These are phyloP conservation scores for Hypericum perforatum DNA, from an alignment of 345 rosid genomes.

Conservation along the genomic window DNA sequence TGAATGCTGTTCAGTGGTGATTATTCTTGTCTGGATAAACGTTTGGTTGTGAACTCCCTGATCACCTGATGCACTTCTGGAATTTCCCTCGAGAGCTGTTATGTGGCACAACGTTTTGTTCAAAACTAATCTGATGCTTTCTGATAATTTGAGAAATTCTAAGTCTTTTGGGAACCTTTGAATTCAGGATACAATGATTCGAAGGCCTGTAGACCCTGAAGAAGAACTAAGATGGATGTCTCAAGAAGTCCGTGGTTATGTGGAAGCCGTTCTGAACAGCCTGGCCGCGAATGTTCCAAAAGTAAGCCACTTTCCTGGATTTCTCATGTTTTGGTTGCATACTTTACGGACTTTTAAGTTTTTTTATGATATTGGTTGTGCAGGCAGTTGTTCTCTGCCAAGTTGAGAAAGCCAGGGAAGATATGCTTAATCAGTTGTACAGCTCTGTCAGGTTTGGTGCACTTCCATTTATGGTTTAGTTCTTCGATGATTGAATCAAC, in stretches of 20 bases:
- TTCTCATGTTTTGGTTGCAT: background rate
- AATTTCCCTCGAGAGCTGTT: no score
- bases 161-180: background rate
- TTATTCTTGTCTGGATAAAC: no score
- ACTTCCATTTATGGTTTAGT: background rate
- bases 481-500: no score
- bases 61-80: no score
- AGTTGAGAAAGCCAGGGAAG: slow-evolving; percentile 98
- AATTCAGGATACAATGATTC: slow-evolving; percentile 72
- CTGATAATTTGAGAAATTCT: background rate
- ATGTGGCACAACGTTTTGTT: no score
- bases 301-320: slow-evolving; percentile 28
- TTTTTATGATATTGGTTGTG: slow-evolving; percentile 11
- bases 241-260: slow-evolving; percentile 98
- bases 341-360: slow-evolving; percentile 1
- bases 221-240: slow-evolving; percentile 99
- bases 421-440: slow-evolving; percentile 92
- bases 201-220: slow-evolving; percentile 94
- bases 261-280: slow-evolving; percentile 99
- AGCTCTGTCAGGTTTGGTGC: slow-evolving; percentile 62
- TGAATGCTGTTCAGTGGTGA: background rate
- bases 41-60: no score
- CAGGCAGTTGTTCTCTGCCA: slow-evolving; percentile 99
- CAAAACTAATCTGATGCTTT: no score
- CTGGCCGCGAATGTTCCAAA: slow-evolving; percentile 98